Evolutionary conservation across 1,139 yeast species (phyloP).

Genomic region (Pichia sp.): DNA sequence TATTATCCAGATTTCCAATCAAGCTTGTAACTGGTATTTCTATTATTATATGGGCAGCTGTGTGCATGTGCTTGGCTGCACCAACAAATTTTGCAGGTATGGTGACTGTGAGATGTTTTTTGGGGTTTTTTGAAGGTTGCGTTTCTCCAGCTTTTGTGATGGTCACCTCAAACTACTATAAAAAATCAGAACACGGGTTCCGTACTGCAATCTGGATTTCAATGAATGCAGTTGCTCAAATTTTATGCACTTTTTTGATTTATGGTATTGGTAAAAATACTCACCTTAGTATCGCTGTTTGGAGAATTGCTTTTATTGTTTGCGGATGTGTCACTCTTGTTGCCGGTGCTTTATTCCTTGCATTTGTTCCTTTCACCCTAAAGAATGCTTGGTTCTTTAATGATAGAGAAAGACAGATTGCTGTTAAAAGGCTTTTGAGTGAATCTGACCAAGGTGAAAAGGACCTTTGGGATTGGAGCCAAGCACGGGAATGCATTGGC

Average conservation of each 20-base stretch:
- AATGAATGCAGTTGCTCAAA: conserved; percentile 26
- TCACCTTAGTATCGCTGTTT: conserved; percentile 14
- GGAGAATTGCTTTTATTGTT: conserved; percentile 26
- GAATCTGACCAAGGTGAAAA: conserved; percentile 5
- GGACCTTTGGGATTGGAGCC: conserved; percentile 2
- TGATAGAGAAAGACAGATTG: conserved; percentile 30
- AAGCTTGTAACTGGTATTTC: conserved; percentile 18
- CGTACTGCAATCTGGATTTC: conserved; percentile 28
- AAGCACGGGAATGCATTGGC: background rate
- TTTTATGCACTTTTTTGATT: conserved; percentile 22
- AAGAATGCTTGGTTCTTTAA: conserved; percentile 26
- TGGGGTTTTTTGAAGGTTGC: conserved; percentile 19
- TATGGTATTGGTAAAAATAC: conserved; percentile 24
- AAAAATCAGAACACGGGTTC: conserved; percentile 23
- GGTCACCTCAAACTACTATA: conserved; percentile 19
- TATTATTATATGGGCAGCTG: conserved; percentile 18
- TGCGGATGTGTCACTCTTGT: conserved; percentile 27
- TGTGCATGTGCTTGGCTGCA: conserved; percentile 19
- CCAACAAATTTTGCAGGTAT: conserved; percentile 17
- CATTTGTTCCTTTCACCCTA: conserved; percentile 26
- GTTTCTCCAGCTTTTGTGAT: conserved; percentile 24
- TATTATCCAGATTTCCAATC: conserved; percentile 17
- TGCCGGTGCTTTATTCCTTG: conserved; percentile 20
- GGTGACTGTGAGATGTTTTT: conserved; percentile 15
- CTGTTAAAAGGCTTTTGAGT: conserved; percentile 12